Percentiles rank a stretch among this genome's conserved stretches.
phyloP scores from a whole-genome alignment of 1,284 basidiomycete genomes.

The Trametes polyzona region DNA sequence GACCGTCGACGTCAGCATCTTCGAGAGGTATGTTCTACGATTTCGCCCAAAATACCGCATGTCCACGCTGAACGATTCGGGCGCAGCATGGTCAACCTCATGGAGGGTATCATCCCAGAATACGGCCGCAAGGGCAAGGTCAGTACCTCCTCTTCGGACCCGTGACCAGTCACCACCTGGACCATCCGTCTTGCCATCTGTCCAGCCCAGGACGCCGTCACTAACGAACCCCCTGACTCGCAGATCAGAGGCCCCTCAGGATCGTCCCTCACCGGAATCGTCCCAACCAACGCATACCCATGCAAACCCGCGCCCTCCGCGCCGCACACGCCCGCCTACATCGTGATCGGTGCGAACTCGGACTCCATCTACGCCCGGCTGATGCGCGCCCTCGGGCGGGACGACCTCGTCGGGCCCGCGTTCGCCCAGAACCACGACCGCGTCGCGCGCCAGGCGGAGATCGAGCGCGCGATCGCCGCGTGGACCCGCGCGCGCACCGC shows the following conservation, averaged over 20 bases:
- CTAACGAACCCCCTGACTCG: not conserved
- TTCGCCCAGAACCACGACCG: conserved; percentile 67
- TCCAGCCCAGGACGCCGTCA: too few species aligned
- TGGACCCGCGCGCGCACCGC: conserved; percentile 64
- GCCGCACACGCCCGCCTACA: conserved; percentile 50
- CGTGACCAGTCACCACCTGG: too few species aligned
- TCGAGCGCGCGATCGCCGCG: conserved; percentile 61
- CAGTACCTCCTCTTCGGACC: too few species aligned
- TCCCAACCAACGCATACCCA: conserved; percentile 74
- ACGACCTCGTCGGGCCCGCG: conserved; percentile 58
- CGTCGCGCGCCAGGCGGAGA: conserved; percentile 57
- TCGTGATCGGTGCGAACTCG: conserved; percentile 73
- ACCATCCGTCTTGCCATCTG: too few species aligned
- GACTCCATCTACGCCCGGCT: conserved; percentile 69
- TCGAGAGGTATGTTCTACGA: conserved; percentile 62
- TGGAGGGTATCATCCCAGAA: conserved; percentile 79
- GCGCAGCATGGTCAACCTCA: conserved; percentile 68
- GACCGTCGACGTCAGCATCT: conserved; percentile 74
- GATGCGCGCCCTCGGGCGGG: conserved; percentile 60
- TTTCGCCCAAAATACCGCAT: not conserved
- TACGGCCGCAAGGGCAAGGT: conserved; percentile 72
- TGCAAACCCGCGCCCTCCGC: conserved; percentile 52
- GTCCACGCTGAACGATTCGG: not conserved
- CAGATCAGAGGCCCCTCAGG: conserved; percentile 69
- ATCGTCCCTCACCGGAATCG: conserved; percentile 72